Conservation (phyloP, 805 yeast species). For the Nakazawaea laoshanensis region DNA sequence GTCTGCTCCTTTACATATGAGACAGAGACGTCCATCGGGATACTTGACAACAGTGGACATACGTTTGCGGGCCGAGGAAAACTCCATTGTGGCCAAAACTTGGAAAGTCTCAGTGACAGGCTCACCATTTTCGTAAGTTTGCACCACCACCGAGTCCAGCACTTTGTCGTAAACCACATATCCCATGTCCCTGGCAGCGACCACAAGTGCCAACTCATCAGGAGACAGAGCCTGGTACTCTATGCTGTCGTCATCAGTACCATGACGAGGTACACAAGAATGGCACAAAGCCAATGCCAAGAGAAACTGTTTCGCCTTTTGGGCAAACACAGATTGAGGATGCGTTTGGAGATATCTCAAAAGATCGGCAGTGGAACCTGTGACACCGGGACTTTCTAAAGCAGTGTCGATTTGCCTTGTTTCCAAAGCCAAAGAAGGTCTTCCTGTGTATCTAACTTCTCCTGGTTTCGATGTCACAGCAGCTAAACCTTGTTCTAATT, state of each 20-base stretch:
- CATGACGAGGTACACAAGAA: conserved; percentile 61
- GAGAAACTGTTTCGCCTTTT: conserved; percentile 70
- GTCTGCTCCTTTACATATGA: conserved; percentile 95
- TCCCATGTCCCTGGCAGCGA: conserved; percentile 94
- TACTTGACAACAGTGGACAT: conserved; percentile 83
- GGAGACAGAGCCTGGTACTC: conserved; percentile 94
- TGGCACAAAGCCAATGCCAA: conserved; percentile 83
- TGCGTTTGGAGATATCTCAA: conserved; percentile 60
- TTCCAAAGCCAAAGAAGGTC: conserved; percentile 49
- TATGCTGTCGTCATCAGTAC: conserved; percentile 36
- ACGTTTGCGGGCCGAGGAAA: conserved; percentile 80
- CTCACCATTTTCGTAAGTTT: conserved; percentile 74
- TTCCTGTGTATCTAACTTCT: conserved; percentile 33
- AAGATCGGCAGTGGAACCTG: conserved; percentile 50
- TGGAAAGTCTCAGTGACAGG: conserved; percentile 59
- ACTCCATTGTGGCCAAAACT: conserved; percentile 75
- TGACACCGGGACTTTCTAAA: too few species aligned
- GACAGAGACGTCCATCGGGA: conserved; percentile 67
- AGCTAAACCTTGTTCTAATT: conserved; percentile 24
- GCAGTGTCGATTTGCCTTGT: conserved; percentile 12
- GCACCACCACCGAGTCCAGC: conserved; percentile 50
- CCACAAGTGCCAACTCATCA: conserved; percentile 87
- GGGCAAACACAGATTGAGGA: conserved; percentile 64
- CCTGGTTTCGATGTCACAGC: conserved; percentile 19
- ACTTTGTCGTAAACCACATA: conserved; percentile 70